Base-by-base conservation (phyloP, 306 rosid species). In the Rosa multiflora region DNA sequence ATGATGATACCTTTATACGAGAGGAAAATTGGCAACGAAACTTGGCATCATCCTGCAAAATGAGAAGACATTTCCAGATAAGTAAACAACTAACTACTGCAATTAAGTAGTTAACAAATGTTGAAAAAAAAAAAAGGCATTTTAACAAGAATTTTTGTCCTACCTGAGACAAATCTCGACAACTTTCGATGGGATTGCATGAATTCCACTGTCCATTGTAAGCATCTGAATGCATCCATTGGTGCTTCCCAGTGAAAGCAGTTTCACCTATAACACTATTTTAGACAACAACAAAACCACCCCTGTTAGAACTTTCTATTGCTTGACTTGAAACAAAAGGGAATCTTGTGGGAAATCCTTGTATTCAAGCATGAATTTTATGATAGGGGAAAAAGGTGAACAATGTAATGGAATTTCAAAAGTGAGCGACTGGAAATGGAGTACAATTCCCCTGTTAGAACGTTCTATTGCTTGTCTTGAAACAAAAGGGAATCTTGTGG, bases 1-100 rank as follows among this genome's bases (percentile, higher is more conserved):
- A 76, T 47, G 8, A 78, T 40, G 32, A n/a, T 89, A 94, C 97
- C 97, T 94, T 94, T 40, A 94, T 86, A 14, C 97, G 97, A 77
- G 78, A 87, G 35, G 87, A 88, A 79, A 94, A 89, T 49, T 89
- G 96, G 72, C 74, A 83, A 67, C 42, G 67, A 78, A 91, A 75
- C 76, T 76, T 86, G 32, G 86, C 79, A 86, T 86, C 84, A 70
- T 80, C 77, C 97, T 91, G 84, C 43, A 74, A 58, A 86, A 75
- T 69, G 55, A 79, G 64, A 77, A 40, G 11, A 63, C 61, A 76
- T 35, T 58, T 59, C 26, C n/a, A 66, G 66, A 61, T 47, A 39
- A 83, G 52, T 69, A 51, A 26, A 75, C 74, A 70, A 76, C 43
- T 68, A 20, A 37, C 10, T 68, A 40, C 69, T 1, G 13, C 14